Percentiles rank a stretch among this genome's conserved stretches.
These are phyloP conservation scores for Pseudogymnoascus sp. DNA, from an alignment of 2,329 filamentous ascomycete genomes.

Conservation along the genomic window DNA sequence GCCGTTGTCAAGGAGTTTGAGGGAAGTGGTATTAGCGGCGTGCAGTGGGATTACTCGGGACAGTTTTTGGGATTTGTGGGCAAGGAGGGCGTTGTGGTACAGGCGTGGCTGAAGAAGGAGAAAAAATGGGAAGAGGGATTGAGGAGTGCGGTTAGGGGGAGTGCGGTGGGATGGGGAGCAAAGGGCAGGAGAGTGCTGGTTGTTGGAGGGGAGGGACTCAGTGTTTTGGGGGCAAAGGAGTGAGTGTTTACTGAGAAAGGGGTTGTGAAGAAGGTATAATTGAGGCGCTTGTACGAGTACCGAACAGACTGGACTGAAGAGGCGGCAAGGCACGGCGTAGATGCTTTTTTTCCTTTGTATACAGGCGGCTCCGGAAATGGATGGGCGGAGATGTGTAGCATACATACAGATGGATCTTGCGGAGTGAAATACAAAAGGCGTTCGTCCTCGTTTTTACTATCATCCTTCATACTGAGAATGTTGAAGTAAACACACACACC, in stretches of 20 bases:
- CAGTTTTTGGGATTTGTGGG: constrained; percentile 84
- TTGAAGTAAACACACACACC: background rate
- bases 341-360: background rate
- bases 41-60: constrained; percentile 90
- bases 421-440: constrained; percentile 1
- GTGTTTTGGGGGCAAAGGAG: constrained; percentile 51
- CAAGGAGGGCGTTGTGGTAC: constrained; percentile 71
- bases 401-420: background rate
- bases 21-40: constrained; percentile 64
- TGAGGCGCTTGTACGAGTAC: constrained; percentile 3
- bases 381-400: background rate
- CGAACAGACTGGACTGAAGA: background rate
- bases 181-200: constrained; percentile 49
- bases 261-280: constrained; percentile 10
- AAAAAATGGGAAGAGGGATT: constrained; percentile 88
- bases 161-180: constrained; percentile 68
- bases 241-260: constrained; percentile 10
- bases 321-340: constrained; percentile 6
- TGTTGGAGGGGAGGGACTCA: constrained; percentile 35
- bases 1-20: constrained; percentile 78
- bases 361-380: background rate
- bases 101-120: constrained; percentile 77
- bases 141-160: constrained; percentile 63
- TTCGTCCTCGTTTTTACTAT: background rate
- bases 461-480: background rate